These are phyloP conservation scores for Phyllachora maydis DNA, from an alignment of 2,329 filamentous ascomycete genomes.

Conservation along the genomic window DNA sequence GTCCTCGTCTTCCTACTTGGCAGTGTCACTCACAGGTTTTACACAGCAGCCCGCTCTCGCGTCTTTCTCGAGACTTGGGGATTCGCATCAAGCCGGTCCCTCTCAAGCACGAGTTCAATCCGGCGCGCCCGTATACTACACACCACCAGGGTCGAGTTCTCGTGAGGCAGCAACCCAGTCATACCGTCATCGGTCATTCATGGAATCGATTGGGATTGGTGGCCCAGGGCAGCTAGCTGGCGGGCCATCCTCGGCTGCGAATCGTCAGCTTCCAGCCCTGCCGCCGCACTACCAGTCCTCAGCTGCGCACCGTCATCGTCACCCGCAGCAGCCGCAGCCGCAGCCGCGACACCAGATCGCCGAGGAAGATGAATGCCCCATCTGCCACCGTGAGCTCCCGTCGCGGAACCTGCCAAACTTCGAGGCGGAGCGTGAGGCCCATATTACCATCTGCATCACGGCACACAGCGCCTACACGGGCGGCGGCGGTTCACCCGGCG, in stretches of 20 bases:
- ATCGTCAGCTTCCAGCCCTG: constrained; percentile 5
- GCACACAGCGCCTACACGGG: constrained; percentile 28
- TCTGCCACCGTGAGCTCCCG: constrained; percentile 54
- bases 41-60: no score
- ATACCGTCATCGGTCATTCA: no score
- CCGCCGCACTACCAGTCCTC: constrained; percentile 11
- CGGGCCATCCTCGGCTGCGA: constrained; percentile 11
- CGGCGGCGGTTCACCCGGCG: constrained; percentile 10
- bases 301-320: constrained; percentile 4
- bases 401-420: constrained; percentile 29
- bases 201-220: no score
- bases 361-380: constrained; percentile 63
- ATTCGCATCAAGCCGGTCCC: no score
- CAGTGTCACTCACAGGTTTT: no score
- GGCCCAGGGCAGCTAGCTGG: no score
- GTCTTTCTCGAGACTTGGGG: no score
- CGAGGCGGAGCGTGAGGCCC: constrained; percentile 31
- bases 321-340: constrained; percentile 15
- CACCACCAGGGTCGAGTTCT: no score
- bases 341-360: constrained; percentile 26
- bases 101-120: no score
- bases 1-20: no score
- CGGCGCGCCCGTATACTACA: no score
- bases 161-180: no score
- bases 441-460: constrained; percentile 36